Conservation (phyloP, 75 land plant genomes). For the Cunninghamia lanceolata region DNA sequence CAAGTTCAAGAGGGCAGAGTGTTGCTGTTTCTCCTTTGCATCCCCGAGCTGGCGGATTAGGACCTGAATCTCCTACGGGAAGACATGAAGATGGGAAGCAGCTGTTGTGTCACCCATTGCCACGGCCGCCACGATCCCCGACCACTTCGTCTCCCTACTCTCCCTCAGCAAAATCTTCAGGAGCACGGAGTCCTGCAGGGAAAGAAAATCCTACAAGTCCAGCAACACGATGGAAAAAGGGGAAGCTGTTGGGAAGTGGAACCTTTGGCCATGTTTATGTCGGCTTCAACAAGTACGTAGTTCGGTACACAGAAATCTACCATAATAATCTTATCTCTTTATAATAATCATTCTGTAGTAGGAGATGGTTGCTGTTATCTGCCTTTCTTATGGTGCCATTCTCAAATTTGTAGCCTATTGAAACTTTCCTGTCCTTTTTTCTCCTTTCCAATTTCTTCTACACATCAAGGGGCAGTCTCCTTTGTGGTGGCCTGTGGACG, state of each 20-base stretch:
- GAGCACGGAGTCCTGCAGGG: conserved; percentile 20
- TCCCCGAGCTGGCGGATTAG: conserved; percentile 35
- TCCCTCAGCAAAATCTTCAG: conserved; percentile 19
- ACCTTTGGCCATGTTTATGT: conserved; percentile 84
- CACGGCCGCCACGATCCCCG: conserved; percentile 56
- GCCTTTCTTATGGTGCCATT: background rate
- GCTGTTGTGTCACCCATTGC: conserved; percentile 42
- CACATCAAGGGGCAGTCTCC: background rate
- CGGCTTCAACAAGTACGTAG: conserved; percentile 73
- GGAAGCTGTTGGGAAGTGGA: conserved; percentile 61
- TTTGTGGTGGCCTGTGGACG: background rate
- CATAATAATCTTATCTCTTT: background rate
- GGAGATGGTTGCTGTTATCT: too few species aligned
- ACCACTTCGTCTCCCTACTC: conserved; percentile 20
- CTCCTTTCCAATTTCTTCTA: background rate
- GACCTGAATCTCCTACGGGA: conserved; percentile 46
- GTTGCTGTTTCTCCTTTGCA: conserved; percentile 64
- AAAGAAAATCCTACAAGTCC: conserved; percentile 8
- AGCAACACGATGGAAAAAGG: conserved; percentile 64
- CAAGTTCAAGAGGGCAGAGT: conserved; percentile 41
- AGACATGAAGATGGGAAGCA: conserved; percentile 52
- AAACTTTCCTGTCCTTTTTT: too few species aligned
- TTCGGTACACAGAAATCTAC: background rate
- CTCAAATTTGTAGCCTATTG: too few species aligned
- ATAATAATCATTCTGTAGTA: background rate